Percentiles rank a stretch among this genome's conserved stretches.
phyloP scores from a whole-genome alignment of 768 basidiomycete species.

The Boletus eberwhitei region DNA sequence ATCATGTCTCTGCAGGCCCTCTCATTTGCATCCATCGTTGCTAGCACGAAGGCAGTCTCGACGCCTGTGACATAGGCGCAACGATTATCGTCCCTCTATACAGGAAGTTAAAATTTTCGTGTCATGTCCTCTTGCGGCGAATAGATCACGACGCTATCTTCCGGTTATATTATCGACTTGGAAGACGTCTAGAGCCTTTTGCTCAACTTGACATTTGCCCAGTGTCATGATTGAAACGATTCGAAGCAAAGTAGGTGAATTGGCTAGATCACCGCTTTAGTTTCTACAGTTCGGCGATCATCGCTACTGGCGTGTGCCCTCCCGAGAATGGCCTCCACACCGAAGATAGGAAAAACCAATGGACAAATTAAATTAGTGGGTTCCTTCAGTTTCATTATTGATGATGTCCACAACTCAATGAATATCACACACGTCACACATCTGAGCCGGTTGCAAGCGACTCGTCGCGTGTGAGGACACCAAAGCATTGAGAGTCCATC shows the following conservation, averaged over 20 bases:
- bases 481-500: not conserved
- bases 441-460: not conserved
- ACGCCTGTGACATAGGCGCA: not conserved
- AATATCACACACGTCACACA: not conserved
- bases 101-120: not conserved
- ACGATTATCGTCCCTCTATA: not conserved
- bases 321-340: not conserved
- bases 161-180: not conserved
- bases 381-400: too few relatives aligned
- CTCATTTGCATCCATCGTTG: not conserved
- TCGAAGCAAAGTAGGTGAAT: not conserved
- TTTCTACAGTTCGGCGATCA: not conserved
- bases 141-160: not conserved
- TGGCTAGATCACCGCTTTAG: too few relatives aligned
- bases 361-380: not conserved
- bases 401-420: not conserved
- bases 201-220: not conserved
- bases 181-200: not conserved
- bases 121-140: not conserved
- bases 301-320: not conserved
- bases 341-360: not conserved
- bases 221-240: not conserved
- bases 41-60: not conserved
- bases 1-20: too few relatives aligned
- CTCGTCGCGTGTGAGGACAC: not conserved